These are phyloP conservation scores for Kwoniella shivajii DNA, from an alignment of 1,284 basidiomycete species.

Conservation along the genomic window DNA sequence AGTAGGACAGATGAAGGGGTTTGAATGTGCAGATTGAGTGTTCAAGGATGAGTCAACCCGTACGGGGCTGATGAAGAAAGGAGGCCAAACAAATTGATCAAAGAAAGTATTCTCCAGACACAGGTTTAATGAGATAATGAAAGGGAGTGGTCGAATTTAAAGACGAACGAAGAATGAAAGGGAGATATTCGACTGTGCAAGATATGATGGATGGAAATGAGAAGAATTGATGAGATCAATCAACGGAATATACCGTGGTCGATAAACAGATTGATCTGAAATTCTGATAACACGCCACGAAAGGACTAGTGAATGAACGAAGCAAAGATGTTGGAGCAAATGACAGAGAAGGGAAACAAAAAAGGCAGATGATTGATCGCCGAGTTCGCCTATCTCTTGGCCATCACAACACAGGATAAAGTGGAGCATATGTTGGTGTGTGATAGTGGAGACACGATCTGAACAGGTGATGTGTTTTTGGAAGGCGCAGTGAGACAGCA, in stretches of 20 bases:
- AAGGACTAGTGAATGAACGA: too few relatives aligned
- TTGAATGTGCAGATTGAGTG: too few relatives aligned
- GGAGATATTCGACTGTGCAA: neutral
- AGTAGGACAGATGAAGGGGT: neutral
- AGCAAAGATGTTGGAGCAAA: too few relatives aligned
- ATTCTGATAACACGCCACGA: neutral
- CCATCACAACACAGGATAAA: too few relatives aligned
- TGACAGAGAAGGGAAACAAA: too few relatives aligned
- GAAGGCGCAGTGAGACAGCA: neutral
- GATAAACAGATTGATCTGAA: neutral
- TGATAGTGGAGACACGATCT: too few relatives aligned
- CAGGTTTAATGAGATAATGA: neutral
- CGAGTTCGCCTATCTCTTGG: too few relatives aligned
- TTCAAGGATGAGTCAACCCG: neutral
- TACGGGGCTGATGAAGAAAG: constrained; percentile 3
- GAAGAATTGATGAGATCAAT: neutral
- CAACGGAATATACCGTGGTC: neutral
- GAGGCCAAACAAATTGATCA: constrained; percentile 9
- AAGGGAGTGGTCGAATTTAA: neutral
- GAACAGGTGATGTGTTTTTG: too few relatives aligned
- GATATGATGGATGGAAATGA: neutral
- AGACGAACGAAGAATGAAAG: neutral
- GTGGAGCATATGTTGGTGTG: too few relatives aligned
- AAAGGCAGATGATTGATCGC: too few relatives aligned
- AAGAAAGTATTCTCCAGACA: neutral